Percentiles rank a stretch among this genome's conserved stretches.
Conservation (phyloP, 225 moss, liverwort and hornwort genomes). For the Sphagnum tenellum region DNA sequence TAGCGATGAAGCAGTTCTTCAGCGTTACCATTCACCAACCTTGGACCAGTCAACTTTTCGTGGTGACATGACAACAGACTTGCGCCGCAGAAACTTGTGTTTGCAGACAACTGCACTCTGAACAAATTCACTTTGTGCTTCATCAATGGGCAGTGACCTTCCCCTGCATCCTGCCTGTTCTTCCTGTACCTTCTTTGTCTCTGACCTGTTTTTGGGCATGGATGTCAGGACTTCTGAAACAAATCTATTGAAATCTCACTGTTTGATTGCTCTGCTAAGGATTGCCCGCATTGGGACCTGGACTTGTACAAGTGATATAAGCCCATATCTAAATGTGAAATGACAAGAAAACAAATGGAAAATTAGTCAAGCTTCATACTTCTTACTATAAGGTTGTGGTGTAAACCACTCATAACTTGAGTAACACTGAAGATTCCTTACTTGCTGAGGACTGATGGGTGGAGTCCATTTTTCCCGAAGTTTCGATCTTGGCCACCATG, state of each 20-base stretch:
- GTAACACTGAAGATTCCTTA: slow-evolving; percentile 1
- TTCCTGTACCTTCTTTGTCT: background rate
- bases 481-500: slow-evolving; percentile 5
- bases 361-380: too few species aligned
- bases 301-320: too few species aligned
- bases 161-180: slow-evolving; percentile 3
- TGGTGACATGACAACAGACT: slow-evolving; percentile 47
- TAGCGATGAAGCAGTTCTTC: background rate
- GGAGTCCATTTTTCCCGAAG: background rate
- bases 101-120: too few species aligned
- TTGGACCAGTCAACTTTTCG: slow-evolving; percentile 71
- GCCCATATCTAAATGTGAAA: too few species aligned
- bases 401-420: background rate
- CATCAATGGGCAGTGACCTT: too few species aligned
- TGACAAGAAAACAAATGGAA: too few species aligned
- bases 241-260: too few species aligned
- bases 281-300: too few species aligned
- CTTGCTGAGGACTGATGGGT: slow-evolving; percentile 7
- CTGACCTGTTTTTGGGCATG: background rate
- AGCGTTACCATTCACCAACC: slow-evolving; percentile 11
- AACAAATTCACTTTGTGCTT: too few species aligned
- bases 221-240: background rate
- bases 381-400: background rate
- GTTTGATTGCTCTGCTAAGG: too few species aligned
- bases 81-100: slow-evolving; percentile 28